Evolutionary conservation across 2,329 filamentous ascomycete genomes (phyloP).

Genomic region (Emericellopsis atlantica): DNA sequence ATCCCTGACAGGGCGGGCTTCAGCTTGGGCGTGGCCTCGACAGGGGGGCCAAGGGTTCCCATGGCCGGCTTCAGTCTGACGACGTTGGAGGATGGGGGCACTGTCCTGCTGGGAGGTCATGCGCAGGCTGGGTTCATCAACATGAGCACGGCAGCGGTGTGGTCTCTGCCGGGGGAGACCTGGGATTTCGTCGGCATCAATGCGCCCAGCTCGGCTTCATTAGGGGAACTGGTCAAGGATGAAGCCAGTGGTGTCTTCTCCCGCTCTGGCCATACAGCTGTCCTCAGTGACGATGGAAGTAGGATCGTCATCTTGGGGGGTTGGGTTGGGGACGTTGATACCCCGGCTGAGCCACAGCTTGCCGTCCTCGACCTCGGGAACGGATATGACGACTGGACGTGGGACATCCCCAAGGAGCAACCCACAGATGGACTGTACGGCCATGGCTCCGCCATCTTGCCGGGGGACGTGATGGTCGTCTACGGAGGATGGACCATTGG

Average conservation of each 20-base stretch:
- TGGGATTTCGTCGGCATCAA: slow-evolving; percentile 73
- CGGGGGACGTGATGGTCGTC: slow-evolving; percentile 57
- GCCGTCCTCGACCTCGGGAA: slow-evolving; percentile 64
- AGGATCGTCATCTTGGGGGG: slow-evolving; percentile 75
- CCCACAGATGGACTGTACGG: slow-evolving; percentile 42
- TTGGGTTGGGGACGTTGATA: slow-evolving; percentile 75
- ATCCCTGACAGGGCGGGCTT: neutral
- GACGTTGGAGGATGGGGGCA: slow-evolving; percentile 63
- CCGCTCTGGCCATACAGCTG: slow-evolving; percentile 77
- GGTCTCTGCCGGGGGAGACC: slow-evolving; percentile 71
- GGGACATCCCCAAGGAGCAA: slow-evolving; percentile 47
- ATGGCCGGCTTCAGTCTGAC: slow-evolving; percentile 85
- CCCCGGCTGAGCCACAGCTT: slow-evolving; percentile 70
- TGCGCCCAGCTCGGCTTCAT: neutral
- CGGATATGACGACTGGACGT: slow-evolving; percentile 64
- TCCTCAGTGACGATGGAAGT: slow-evolving; percentile 66
- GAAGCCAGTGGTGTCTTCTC: slow-evolving; percentile 46
- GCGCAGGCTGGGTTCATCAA: slow-evolving; percentile 78
- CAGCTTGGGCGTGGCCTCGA: slow-evolving; percentile 16
- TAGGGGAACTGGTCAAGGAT: neutral
- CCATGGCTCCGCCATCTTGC: slow-evolving; percentile 49
- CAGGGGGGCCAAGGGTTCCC: slow-evolving; percentile 53
- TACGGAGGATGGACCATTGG: slow-evolving; percentile 36
- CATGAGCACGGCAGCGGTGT: slow-evolving; percentile 82
- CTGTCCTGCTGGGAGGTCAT: slow-evolving; percentile 76